Evolutionary conservation across 208 protist species (phyloP).

Genomic region (Acanthamoeba polyphaga): DNA sequence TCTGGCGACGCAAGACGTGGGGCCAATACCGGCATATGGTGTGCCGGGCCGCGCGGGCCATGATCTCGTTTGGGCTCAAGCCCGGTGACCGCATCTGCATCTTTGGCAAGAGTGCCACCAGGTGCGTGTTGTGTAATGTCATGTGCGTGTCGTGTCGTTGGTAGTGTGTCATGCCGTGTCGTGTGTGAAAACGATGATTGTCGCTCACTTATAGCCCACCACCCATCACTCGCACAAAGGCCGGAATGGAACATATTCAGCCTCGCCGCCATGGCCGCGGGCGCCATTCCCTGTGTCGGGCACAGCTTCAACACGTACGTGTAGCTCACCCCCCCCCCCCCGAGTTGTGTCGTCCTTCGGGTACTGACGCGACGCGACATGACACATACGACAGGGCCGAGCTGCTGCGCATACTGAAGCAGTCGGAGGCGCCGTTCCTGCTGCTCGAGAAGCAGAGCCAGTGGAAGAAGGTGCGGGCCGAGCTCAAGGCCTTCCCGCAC

Average conservation of each 20-base stretch:
- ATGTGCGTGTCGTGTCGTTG: no score
- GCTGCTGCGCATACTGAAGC: constrained; percentile 51
- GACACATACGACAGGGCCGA: neutral
- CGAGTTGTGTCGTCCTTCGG: no score
- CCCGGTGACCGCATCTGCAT: neutral
- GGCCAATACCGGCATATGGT: neutral
- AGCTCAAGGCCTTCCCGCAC: constrained; percentile 20
- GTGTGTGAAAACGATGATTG: no score
- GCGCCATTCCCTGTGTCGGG: constrained; percentile 9
- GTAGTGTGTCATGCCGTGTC: no score
- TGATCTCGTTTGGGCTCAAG: constrained; percentile 5
- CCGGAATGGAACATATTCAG: constrained; percentile 41
- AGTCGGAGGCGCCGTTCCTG: constrained; percentile 1
- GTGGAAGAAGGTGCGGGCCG: constrained; percentile 21
- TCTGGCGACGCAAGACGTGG: neutral
- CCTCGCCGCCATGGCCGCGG: constrained; percentile 25
- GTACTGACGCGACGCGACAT: neutral
- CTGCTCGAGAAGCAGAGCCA: constrained; percentile 66
- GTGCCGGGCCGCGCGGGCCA: neutral
- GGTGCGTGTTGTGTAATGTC: neutral
- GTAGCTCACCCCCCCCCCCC: no score
- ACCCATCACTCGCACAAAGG: neutral
- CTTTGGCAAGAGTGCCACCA: constrained; percentile 7
- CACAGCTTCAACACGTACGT: constrained; percentile 48
- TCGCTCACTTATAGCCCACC: no score